Percentiles rank a stretch among this genome's conserved stretches.
Conservation (phyloP, 306 rosid genomes). For the Biancaea sappan region DNA sequence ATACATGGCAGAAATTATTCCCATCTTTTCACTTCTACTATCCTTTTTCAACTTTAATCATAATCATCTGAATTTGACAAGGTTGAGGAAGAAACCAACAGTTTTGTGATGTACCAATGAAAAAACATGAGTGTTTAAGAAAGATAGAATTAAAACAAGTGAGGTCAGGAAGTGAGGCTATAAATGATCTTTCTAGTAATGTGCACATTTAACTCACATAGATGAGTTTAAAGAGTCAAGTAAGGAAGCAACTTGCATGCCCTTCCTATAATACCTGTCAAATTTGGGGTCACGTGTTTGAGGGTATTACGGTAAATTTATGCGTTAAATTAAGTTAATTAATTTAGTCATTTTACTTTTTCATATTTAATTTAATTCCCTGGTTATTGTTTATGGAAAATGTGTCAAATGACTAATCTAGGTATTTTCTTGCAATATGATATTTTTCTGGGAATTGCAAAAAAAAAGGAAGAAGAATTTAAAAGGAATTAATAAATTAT, state of each 20-base stretch:
- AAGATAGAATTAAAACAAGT: neutral
- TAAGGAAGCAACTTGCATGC: neutral
- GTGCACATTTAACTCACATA: neutral
- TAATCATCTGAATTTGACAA: slow-evolving; percentile 4
- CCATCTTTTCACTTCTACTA: neutral
- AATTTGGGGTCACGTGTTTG: no score
- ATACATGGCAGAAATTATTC: neutral
- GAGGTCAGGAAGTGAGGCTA: neutral
- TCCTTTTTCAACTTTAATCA: neutral
- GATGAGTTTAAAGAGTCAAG: neutral
- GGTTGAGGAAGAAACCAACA: neutral
- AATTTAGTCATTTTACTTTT: no score
- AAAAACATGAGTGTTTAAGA: neutral
- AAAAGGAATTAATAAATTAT: no score
- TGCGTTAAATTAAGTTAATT: no score
- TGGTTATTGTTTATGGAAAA: no score
- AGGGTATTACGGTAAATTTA: no score
- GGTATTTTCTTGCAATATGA: no score
- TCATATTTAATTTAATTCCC: no score
- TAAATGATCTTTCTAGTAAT: neutral
- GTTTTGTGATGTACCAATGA: neutral
- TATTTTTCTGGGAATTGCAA: no score
- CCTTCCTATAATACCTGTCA: no score
- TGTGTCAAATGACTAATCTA: no score
- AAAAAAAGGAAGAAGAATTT: no score